Base-by-base conservation (phyloP, 768 basidiomycete species). In the Amanita rimosa region DNA sequence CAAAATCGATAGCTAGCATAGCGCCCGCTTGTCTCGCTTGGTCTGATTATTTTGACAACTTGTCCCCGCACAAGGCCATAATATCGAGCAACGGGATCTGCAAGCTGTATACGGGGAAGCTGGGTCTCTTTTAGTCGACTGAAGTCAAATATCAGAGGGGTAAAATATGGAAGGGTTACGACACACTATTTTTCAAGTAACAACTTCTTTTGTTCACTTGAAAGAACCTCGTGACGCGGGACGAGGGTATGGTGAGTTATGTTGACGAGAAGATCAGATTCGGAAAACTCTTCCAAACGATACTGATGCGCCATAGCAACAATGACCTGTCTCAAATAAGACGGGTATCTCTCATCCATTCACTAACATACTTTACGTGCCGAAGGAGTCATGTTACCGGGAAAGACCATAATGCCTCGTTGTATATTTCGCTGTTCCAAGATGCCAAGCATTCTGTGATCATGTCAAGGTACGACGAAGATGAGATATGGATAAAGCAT, bases 81-180 rank as follows among this genome's bases (percentile, higher is more conserved):
- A 65, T 99, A 98, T 51, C 94, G 81, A 36, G 96, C 92, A n/a
- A 99, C 95, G 8, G 96, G 96, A 65, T 99, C 96, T 22, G 85
- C 82, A 37, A 96, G 66, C 67, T 97, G 94, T 54, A 99, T 98
- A 19, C 96, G 88, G 42, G 96, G 96, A 49, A 99, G 74, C 60
- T 99, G 96, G 1, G 95, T 97, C 62, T 98, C 96, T 66, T 95
- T 95, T 50, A 99, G 69, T 53, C 96, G 95, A 68, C 95, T 99
- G 58, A 46, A 51, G 36, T 38, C 53, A 51, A 57, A 53, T 54
- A 42, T 53, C 46, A 46, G 46, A 34, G 40, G 14, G 24, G 42
- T 36, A 51, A 40, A 49, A 29, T 50, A 52, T 46, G 16, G 21
- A 21, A 27, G 35, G n/a, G 14, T 26, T 43, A 45, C 21, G 22